These are phyloP conservation scores for Verticillium tricorpus DNA, from an alignment of 2,329 filamentous ascomycete species.

Conservation along the genomic window DNA sequence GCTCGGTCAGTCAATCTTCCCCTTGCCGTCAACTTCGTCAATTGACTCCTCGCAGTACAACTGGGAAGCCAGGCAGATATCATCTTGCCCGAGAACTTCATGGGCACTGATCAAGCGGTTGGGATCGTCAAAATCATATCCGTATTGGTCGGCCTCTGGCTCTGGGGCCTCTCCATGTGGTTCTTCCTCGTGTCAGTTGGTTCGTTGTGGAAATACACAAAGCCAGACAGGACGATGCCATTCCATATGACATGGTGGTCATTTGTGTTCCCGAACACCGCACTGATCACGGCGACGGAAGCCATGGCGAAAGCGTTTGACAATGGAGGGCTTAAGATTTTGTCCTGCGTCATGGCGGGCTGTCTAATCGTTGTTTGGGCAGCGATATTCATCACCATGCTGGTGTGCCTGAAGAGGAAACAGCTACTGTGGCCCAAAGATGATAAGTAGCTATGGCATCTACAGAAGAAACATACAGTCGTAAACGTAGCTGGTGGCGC, in stretches of 20 bases:
- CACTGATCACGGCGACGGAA: constrained; percentile 69
- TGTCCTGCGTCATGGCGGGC: constrained; percentile 65
- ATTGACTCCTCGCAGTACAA: constrained; percentile 24
- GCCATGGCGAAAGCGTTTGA: constrained; percentile 61
- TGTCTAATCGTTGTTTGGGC: constrained; percentile 64
- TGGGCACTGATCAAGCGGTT: constrained; percentile 35
- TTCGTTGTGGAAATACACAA: constrained; percentile 65
- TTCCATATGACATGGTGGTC: constrained; percentile 87
- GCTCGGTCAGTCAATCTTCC: constrained; percentile 25
- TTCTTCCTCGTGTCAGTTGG: constrained; percentile 80
- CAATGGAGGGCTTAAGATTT: constrained; percentile 55
- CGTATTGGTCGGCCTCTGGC: constrained; percentile 67
- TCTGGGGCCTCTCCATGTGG: constrained; percentile 80
- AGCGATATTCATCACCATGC: constrained; percentile 65
- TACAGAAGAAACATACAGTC: too few relatives aligned
- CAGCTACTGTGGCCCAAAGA: constrained; percentile 77
- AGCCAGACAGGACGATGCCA: constrained; percentile 53
- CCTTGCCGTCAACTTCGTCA: background rate
- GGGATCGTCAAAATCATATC: constrained; percentile 42
- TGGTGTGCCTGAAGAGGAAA: constrained; percentile 58
- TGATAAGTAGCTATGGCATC: constrained; percentile 5
- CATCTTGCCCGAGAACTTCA: constrained; percentile 38
- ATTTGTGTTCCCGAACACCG: constrained; percentile 79
- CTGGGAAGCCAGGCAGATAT: constrained; percentile 37
- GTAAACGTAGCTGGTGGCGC: too few relatives aligned